These are phyloP conservation scores for Penicillium diatomitis DNA, from an alignment of 495 filamentous ascomycete species.

Conservation along the genomic window DNA sequence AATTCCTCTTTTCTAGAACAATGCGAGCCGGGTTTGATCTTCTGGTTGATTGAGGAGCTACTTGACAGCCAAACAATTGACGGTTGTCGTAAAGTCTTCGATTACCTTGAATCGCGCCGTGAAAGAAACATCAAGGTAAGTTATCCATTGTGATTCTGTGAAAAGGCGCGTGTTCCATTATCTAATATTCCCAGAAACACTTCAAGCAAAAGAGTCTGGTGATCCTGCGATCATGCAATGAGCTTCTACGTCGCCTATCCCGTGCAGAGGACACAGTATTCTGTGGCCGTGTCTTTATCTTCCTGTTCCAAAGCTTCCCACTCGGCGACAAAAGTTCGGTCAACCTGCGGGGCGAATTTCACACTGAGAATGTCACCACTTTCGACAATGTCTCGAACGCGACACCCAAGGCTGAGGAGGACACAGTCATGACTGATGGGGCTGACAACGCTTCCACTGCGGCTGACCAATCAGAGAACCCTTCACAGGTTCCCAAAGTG, in stretches of 20 bases:
- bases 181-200: conserved; percentile 46
- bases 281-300: conserved; percentile 93
- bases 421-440: conserved; percentile 56
- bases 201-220: conserved; percentile 78
- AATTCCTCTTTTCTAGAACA: conserved; percentile 48
- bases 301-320: conserved; percentile 94
- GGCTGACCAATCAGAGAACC: conserved; percentile 1
- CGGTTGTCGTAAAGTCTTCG: conserved; percentile 82
- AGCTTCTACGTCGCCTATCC: conserved; percentile 81
- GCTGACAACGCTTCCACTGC: conserved; percentile 24
- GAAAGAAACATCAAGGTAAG: conserved; percentile 68
- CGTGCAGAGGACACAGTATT: conserved; percentile 94
- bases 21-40: conserved; percentile 75
- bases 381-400: conserved; percentile 52
- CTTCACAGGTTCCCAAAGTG: conserved; percentile 35
- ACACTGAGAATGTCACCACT: conserved; percentile 86
- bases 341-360: conserved; percentile 92
- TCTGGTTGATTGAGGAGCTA: conserved; percentile 88
- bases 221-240: conserved; percentile 88
- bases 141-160: neutral
- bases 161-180: conserved; percentile 7
- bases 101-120: conserved; percentile 85
- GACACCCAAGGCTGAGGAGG: conserved; percentile 26
- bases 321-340: conserved; percentile 94
- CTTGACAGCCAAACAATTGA: conserved; percentile 91